These are phyloP conservation scores for Hyaloscypha hepaticicola DNA, from an alignment of 495 filamentous ascomycete genomes.

Conservation along the genomic window DNA sequence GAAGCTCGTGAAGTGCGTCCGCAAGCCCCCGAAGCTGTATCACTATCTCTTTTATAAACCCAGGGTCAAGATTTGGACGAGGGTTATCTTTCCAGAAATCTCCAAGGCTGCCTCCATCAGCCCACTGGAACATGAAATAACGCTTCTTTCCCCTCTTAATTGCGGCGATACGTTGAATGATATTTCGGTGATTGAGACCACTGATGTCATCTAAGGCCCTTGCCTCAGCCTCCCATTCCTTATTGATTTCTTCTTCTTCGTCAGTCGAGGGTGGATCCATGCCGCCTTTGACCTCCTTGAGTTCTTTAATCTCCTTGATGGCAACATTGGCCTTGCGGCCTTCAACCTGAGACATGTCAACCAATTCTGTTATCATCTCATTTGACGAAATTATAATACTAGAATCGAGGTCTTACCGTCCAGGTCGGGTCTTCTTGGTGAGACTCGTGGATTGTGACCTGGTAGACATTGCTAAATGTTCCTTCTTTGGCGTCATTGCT, in stretches of 20 bases:
- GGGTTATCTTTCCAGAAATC: conserved; percentile 19
- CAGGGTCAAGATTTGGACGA: neutral
- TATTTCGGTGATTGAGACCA: conserved; percentile 9
- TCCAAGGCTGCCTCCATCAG: conserved; percentile 25
- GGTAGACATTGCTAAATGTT: neutral
- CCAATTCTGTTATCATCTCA: too few species aligned
- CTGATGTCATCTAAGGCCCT: conserved; percentile 13
- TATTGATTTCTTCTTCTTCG: neutral
- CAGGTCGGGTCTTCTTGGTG: conserved; percentile 3
- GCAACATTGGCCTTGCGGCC: conserved; percentile 3
- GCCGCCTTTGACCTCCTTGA: too few species aligned
- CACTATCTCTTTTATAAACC: conserved; percentile 7
- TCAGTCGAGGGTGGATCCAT: neutral
- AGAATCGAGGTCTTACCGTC: neutral
- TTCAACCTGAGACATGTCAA: neutral
- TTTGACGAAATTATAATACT: too few species aligned
- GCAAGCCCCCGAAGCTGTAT: conserved; percentile 10
- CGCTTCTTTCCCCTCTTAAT: conserved; percentile 9
- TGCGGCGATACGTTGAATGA: conserved; percentile 24
- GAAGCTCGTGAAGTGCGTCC: conserved; percentile 6
- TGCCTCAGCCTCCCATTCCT: conserved; percentile 8
- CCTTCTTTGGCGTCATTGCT: neutral
- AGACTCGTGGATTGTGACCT: conserved; percentile 10
- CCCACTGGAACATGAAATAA: conserved; percentile 29
- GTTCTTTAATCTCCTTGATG: conserved; percentile 11